These are phyloP conservation scores for Phaseolus lunatus DNA, from an alignment of 306 rosid genomes.

Conservation along the genomic window DNA sequence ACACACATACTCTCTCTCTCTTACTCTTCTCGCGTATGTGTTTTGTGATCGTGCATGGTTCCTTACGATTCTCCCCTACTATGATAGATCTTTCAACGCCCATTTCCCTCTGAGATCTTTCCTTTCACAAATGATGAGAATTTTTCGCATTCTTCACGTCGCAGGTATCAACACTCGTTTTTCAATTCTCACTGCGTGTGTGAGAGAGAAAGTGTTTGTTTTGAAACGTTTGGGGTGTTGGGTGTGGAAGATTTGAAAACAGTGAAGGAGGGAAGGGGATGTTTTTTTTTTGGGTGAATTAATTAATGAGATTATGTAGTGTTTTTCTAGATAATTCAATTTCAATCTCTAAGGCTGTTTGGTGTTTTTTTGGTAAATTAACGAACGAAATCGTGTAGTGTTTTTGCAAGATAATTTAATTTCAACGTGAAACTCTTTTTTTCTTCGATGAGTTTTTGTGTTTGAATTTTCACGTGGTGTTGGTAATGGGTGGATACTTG, in stretches of 20 bases:
- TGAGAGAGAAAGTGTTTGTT: background rate
- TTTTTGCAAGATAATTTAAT: background rate
- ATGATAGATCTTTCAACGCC: constrained; percentile 48
- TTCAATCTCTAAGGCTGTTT: background rate
- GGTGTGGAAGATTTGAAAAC: background rate
- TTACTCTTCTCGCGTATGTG: background rate
- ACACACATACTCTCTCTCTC: background rate
- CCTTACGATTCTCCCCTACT: background rate
- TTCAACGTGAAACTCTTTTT: background rate
- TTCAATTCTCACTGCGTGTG: background rate
- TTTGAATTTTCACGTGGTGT: constrained; percentile 21
- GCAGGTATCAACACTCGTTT: constrained; percentile 44
- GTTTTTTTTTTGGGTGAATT: background rate
- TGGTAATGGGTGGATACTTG: constrained; percentile 12
- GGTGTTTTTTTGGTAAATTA: background rate
- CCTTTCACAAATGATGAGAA: background rate
- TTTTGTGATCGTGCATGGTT: constrained; percentile 27
- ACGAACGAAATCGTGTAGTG: background rate
- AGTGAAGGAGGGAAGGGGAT: background rate
- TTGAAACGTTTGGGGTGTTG: background rate
- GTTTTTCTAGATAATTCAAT: background rate
- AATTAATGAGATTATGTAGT: background rate
- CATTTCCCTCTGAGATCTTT: constrained; percentile 47
- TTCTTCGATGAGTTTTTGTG: constrained; percentile 24
- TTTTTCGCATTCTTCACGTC: constrained; percentile 22